A percentile compares a stretch with the other conserved stretches of the same genome.
Conservation (phyloP, 2,329 filamentous ascomycete genomes). For the Lecanicillium sp. region DNA sequence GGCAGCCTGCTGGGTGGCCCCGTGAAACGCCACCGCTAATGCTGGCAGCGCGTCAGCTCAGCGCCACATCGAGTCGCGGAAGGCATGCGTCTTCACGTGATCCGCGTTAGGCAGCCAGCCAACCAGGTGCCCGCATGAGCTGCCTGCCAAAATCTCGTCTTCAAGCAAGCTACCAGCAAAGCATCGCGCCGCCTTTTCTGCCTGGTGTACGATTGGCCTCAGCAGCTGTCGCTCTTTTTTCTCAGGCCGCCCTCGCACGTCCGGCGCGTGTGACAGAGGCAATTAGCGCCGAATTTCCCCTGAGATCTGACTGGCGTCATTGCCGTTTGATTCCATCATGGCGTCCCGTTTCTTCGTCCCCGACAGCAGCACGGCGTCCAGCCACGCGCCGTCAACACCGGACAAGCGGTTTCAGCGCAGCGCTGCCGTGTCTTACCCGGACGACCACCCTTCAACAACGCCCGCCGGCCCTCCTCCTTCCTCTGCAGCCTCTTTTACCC, state of each 20-base stretch:
- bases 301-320: neutral
- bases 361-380: slow-evolving; percentile 31
- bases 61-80: no score
- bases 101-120: neutral
- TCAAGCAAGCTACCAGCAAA: slow-evolving; percentile 1
- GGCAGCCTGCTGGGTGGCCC: no score
- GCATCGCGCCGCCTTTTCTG: neutral
- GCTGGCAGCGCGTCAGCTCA: no score
- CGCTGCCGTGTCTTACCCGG: slow-evolving; percentile 30
- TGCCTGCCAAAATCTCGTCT: neutral
- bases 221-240: neutral
- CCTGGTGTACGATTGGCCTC: neutral
- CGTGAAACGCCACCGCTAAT: no score
- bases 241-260: slow-evolving; percentile 1
- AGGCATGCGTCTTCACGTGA: no score
- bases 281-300: neutral
- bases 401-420: slow-evolving; percentile 28
- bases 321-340: slow-evolving; percentile 20
- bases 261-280: slow-evolving; percentile 4
- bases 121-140: neutral
- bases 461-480: slow-evolving; percentile 45
- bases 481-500: slow-evolving; percentile 47
- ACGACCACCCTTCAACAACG: slow-evolving; percentile 43
- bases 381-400: slow-evolving; percentile 42
- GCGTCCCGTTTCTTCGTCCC: slow-evolving; percentile 33